phyloP scores from a whole-genome alignment of 495 filamentous ascomycete genomes.

The Podospora fimiseda region DNA sequence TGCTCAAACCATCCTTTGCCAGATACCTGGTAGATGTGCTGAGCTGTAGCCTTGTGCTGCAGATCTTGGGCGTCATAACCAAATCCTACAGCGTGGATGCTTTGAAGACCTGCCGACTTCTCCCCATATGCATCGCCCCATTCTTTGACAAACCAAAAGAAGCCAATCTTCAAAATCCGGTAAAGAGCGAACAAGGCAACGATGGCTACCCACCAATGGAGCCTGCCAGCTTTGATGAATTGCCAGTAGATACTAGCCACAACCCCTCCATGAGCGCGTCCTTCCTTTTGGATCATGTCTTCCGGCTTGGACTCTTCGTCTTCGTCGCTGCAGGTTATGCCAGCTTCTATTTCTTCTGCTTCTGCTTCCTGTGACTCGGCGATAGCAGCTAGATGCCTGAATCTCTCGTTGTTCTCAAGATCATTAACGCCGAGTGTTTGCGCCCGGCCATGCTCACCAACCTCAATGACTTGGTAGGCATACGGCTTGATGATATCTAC shows the following conservation, averaged over 20 bases:
- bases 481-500: conserved; percentile 58
- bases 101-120: not conserved
- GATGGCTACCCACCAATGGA: conserved; percentile 62
- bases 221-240: conserved; percentile 70
- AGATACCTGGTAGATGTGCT: not conserved
- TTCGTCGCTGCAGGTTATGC: conserved; percentile 13
- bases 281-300: conserved; percentile 79
- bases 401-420: conserved; percentile 19
- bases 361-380: not conserved
- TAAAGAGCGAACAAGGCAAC: conserved; percentile 52
- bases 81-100: not conserved
- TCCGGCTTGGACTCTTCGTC: conserved; percentile 45
- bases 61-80: not conserved
- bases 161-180: conserved; percentile 52
- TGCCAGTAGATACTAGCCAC: conserved; percentile 70
- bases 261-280: conserved; percentile 68
- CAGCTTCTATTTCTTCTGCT: no score
- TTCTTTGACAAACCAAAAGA: conserved; percentile 76
- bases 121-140: conserved; percentile 71
- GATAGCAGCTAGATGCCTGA: conserved; percentile 15
- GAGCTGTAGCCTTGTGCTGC: not conserved
- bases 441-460: conserved; percentile 50
- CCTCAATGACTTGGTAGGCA: conserved; percentile 62
- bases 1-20: conserved; percentile 38
- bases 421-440: conserved; percentile 37